Conservation (phyloP, 1,284 basidiomycete species). For the Puccinia triticina region DNA sequence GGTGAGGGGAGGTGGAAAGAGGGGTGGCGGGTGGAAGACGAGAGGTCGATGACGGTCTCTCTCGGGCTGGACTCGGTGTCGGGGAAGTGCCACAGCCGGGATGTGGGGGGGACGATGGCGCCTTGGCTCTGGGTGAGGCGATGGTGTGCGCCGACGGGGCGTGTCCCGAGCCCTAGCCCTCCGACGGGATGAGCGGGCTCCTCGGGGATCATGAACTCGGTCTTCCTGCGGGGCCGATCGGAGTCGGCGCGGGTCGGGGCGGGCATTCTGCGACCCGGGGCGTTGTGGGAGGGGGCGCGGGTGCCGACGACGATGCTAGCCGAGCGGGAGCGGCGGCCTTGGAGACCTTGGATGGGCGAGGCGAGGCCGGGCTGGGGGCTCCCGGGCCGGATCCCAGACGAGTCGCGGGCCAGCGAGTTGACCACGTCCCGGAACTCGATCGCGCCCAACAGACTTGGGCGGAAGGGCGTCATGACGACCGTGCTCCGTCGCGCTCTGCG, state of each 20-base stretch:
- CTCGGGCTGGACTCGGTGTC: background rate
- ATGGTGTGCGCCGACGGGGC: background rate
- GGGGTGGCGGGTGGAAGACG: background rate
- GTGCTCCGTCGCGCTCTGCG: background rate
- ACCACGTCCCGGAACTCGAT: slow-evolving; percentile 91
- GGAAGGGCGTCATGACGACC: slow-evolving; percentile 13
- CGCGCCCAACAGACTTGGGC: slow-evolving; percentile 77
- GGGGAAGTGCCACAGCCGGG: background rate
- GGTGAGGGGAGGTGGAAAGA: background rate
- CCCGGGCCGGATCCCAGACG: background rate
- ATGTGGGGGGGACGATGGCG: background rate
- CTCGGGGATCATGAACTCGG: background rate
- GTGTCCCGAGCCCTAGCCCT: background rate
- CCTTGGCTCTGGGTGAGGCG: slow-evolving; percentile 14
- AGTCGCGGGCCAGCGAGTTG: slow-evolving; percentile 69
- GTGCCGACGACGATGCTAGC: background rate
- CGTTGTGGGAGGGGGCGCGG: background rate
- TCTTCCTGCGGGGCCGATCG: background rate
- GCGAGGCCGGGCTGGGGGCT: background rate
- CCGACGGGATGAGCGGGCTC: background rate
- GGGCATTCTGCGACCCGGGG: background rate
- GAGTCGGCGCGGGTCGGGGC: background rate
- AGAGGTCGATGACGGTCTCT: slow-evolving; percentile 4
- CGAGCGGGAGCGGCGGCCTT: background rate
- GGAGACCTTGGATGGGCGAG: too few relatives aligned